Base-by-base conservation (phyloP, 352 stramenopile species). In the Phytophthora pini region DNA sequence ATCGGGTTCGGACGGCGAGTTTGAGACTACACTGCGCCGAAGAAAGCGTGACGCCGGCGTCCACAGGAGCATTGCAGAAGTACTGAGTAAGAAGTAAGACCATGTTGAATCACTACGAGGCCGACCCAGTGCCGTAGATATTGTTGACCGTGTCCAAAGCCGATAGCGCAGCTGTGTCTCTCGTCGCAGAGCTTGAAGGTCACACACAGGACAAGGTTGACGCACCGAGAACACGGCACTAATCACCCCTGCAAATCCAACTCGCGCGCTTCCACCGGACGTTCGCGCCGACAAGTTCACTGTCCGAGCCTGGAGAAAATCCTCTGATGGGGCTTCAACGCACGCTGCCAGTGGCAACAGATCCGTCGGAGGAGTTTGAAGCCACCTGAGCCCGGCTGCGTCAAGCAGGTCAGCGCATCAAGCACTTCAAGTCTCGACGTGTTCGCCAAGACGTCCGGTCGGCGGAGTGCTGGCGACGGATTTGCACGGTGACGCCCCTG, bases 341-440 rank as follows among this genome's bases (percentile, higher is more conserved):
- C 34, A 39, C 27, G 13, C 51, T 49, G 52, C n/a, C 10, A 13
- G 7, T 20, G 5, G 41, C 52, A 60, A 56, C 60, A 52, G 44
- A 62, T 62, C 43, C 31, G 11, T 17, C 15, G 38, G 15, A 7
- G 36, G 36, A 52, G 49, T 62, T 56, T 61, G 64, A 72, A 72
- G 64, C 64, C 64, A 72, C 62, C 55, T 56, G 15, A 61, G 48
- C 64, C 64, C 43, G 64, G 64, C 64, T 72, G 64, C 58, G 64
- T 49, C 51, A 54, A 68, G 22, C 1, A 46, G 44, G 57, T 72
- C 57, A 72, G 64, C 65, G 65, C 46, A 72, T 72, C 58, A 72
- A 55, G 41, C 24, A 4, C 43, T 34, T 43, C 47, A 59, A 67
- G 13, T 17, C 44, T 56, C 44, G 61, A 10, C 61, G 61, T 64